Conservation (phyloP, 1,284 basidiomycete genomes). For the Cryptococcus sp. region DNA sequence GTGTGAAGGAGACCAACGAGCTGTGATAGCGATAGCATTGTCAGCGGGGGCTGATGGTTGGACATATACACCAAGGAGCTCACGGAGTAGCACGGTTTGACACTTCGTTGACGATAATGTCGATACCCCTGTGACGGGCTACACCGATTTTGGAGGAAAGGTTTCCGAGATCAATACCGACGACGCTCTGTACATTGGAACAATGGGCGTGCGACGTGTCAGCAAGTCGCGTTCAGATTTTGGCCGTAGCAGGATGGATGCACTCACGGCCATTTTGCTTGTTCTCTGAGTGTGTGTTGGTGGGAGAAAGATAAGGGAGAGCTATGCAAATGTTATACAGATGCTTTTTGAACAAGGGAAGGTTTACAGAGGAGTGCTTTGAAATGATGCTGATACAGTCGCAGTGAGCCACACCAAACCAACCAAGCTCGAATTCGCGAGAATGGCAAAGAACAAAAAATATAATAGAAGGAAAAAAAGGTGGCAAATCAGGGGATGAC, state of each 20-base stretch:
- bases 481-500: no score
- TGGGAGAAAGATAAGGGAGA: background rate
- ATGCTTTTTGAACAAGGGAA: constrained; percentile 1
- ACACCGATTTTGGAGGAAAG: constrained; percentile 92
- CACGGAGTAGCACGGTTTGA: constrained; percentile 92
- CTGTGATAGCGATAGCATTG: constrained; percentile 53
- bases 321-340: no score
- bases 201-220: background rate
- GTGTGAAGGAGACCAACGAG: constrained; percentile 88
- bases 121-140: constrained; percentile 87
- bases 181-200: constrained; percentile 60
- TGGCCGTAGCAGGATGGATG: background rate
- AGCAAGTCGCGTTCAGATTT: background rate
- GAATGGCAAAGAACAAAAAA: no score
- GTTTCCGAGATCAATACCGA: constrained; percentile 88
- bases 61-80: constrained; percentile 42
- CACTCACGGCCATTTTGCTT: constrained; percentile 42
- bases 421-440: no score
- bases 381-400: no score
- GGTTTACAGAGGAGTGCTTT: background rate
- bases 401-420: no score
- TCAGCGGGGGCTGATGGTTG: background rate
- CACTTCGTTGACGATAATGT: constrained; percentile 93
- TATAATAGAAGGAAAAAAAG: no score
- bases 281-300: constrained; percentile 6